Evolutionary conservation across 306 rosid species (phyloP), one percentile per base, ranked within the genome.

Genomic region (Dryas octopetala): DNA sequence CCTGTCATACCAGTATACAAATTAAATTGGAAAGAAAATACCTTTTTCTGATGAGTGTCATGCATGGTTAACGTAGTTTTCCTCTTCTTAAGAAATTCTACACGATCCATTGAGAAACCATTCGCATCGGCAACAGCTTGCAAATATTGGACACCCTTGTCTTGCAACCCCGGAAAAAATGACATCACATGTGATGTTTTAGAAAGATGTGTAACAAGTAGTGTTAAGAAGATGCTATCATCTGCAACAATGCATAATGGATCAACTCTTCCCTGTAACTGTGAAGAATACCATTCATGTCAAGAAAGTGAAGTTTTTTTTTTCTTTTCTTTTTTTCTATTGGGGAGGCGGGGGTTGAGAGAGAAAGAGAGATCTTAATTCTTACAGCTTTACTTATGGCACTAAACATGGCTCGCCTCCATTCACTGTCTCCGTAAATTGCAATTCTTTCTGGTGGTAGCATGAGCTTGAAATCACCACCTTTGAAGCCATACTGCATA

Each of bases 401-500:
- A 70, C 80, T 85, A 54, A 81, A 78, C 89, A 90, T 88, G 65
- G 85, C 82, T 77, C 74, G 70, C 85, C 97, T 88, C 95, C 97
- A 94, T 73, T 46, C 91, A 66, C 58, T 72, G 74, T 94, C 96
- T 79, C 95, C 98, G 76, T 90, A 90, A 32, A 88, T 76, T 54
- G 91, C 96, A 59, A 85, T 78, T 79, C 95, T 90, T 88, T 94
- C 96, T 26, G 93, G 97, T 48, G 97, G 82, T 72, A 88, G 71
- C 13, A 73, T 82, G 80, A 88, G 91, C 73, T 85, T 89, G 49
- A 80, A 77, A 83, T 82, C 88, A 64, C 73, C 83, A 75, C 83
- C 70, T 9, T 57, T 19, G 45, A 66, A n/a, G 63, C 81, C 86
- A 79, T 48, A 62, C 11, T 60, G 84, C 75, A 75, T 71, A 81